phyloP scores from a whole-genome alignment of 331 rosid genomes.

The Spiraea crenata region DNA sequence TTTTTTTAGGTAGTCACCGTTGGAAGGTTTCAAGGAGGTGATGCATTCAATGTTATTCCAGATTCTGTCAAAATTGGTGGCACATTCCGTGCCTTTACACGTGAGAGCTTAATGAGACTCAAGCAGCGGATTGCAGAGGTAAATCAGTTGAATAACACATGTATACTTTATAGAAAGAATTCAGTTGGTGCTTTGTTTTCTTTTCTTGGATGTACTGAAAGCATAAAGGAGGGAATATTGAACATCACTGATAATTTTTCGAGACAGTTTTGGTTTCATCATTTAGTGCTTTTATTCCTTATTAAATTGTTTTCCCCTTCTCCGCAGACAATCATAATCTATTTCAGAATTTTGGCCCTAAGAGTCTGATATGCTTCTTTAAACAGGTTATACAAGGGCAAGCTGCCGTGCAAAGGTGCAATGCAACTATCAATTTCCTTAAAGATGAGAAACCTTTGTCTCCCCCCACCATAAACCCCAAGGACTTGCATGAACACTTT shows the following conservation, averaged over 20 bases:
- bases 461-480: constrained; percentile 62
- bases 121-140: constrained; percentile 66
- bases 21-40: constrained; percentile 78
- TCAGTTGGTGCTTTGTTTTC: not conserved
- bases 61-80: constrained; percentile 84
- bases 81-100: constrained; percentile 72
- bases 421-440: constrained; percentile 56
- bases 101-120: constrained; percentile 46
- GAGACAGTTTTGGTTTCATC: not conserved
- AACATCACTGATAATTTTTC: not conserved
- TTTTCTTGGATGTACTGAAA: not conserved
- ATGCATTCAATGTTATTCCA: constrained; percentile 88
- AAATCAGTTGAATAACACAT: constrained; percentile 13
- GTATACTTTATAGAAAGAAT: not conserved
- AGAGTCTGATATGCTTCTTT: constrained; percentile 18
- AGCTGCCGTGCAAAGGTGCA: constrained; percentile 81
- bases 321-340: not conserved
- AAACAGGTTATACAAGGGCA: constrained; percentile 69
- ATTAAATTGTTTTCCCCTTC: not conserved
- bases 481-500: constrained; percentile 54
- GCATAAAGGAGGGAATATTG: not conserved
- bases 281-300: not conserved
- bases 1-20: constrained; percentile 67
- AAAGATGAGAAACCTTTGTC: constrained; percentile 38
- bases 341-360: not conserved